These are phyloP conservation scores for Cryphonectria naterciae DNA, from an alignment of 2,329 filamentous ascomycete species.

Conservation along the genomic window DNA sequence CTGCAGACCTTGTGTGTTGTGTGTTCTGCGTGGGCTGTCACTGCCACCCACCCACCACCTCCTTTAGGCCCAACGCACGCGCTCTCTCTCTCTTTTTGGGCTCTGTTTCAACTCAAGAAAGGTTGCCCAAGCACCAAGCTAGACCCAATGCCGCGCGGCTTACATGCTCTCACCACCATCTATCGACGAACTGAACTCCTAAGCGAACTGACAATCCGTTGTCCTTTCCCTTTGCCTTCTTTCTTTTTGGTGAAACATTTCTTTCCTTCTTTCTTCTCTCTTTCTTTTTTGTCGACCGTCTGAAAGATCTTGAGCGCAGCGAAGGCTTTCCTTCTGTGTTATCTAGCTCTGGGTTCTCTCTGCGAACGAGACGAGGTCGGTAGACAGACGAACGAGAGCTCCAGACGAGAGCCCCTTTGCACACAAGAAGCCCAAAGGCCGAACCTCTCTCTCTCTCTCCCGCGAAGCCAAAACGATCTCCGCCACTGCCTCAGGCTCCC, in stretches of 20 bases:
- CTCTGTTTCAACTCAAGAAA: not conserved
- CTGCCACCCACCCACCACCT: not conserved
- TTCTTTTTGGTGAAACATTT: not conserved
- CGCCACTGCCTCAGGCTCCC: not conserved
- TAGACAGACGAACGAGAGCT: not conserved
- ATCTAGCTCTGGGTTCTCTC: not conserved
- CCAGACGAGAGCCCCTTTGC: not conserved
- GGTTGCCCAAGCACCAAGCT: not conserved
- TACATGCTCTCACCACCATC: not conserved
- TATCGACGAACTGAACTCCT: not conserved
- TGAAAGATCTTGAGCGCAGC: not conserved
- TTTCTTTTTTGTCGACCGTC: not conserved
- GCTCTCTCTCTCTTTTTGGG: constrained; percentile 7
- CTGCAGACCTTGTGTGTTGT: too few relatives aligned
- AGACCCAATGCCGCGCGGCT: constrained; percentile 1
- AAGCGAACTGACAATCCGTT: not conserved
- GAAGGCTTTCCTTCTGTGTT: not conserved
- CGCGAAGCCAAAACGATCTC: not conserved
- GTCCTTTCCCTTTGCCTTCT: not conserved
- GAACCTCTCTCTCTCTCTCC: not conserved
- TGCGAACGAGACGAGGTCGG: not conserved
- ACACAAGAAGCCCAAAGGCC: not conserved
- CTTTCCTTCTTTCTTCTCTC: not conserved
- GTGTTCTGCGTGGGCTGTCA: not conserved
- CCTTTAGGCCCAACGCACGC: constrained; percentile 14